Evolutionary conservation across 768 basidiomycete genomes (phyloP), one percentile per base, ranked within the genome.

Genomic region (Leccinellum albellum): DNA sequence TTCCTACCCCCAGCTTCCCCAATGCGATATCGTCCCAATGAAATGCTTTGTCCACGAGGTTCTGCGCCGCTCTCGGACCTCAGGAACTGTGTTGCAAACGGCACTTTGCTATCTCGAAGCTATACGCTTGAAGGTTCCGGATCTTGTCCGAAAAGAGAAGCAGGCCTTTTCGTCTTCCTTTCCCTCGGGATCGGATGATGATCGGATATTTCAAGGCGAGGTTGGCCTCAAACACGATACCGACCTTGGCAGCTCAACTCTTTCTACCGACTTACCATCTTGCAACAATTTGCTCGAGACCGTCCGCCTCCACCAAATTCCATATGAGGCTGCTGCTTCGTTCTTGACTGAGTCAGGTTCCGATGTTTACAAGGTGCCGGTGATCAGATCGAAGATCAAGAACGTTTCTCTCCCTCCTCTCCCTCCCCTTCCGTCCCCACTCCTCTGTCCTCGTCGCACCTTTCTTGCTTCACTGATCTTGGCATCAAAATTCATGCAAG

Each of bases 401-500:
- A 24, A 68, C 55, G 6, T 57, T 59, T 32, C 66, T 62, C 60
- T 74, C 58, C 29, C 75, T 57, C 55, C 76, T 66, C 69, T 74
- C 21, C 74, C 78, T 3, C 69, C 69, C 6, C 81, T 88, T n/a
- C 88, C 88, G 0, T 91, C 87, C 0, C 89, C 91, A 0, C 81
- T 97, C 26, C 79, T 92, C 42, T 96, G 94, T 66, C 92, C 94
- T 2, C 84, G 94, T 26, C 82, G 94, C 24, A 84, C 92, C 0
- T 97, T 98, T 73, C 78, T 97, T 9, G 92, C 92, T 0, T 85
- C 91, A 0, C 76, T 98, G 42, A 92, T 98, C 55, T 79, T 93
- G 51, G 95, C 94, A 0, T 88, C 89, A 15, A 98, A 98, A 65
- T 95, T 95, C 68, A 85, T 89, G 59, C 93, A 95, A 75, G 94